Evolutionary conservation across 2,329 filamentous ascomycete species (phyloP).

Genomic region (Monascus ruber): DNA sequence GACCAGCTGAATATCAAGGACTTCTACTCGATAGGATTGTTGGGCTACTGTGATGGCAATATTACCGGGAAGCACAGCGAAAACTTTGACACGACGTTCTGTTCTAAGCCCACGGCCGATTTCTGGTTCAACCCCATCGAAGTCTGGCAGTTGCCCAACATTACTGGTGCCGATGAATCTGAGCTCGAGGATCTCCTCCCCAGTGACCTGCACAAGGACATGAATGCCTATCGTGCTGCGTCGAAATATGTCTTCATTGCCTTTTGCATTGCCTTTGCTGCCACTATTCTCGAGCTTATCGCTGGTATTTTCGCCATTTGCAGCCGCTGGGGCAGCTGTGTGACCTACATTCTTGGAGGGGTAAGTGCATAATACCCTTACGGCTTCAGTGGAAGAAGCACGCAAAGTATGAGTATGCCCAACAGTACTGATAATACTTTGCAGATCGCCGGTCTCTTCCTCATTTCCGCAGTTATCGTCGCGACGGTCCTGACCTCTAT

Average conservation of each 20-base stretch:
- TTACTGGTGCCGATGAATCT: constrained; percentile 27
- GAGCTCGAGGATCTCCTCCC: constrained; percentile 51
- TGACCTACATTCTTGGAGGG: constrained; percentile 65
- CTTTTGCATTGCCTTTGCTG: constrained; percentile 61
- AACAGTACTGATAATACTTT: constrained; percentile 1
- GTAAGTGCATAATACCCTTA: constrained; percentile 34
- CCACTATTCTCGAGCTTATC: constrained; percentile 60
- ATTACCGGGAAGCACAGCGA: constrained; percentile 38
- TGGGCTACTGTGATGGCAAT: constrained; percentile 69
- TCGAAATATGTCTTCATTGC: constrained; percentile 74
- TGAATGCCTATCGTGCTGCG: constrained; percentile 63
- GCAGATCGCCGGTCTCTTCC: constrained; percentile 44
- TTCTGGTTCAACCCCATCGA: constrained; percentile 68
- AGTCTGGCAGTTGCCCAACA: constrained; percentile 47
- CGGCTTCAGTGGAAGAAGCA: too few relatives aligned
- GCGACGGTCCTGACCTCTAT: constrained; percentile 63
- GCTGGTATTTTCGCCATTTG: constrained; percentile 74
- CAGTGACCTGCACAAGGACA: constrained; percentile 50
- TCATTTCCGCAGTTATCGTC: constrained; percentile 56
- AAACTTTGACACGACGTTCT: constrained; percentile 44
- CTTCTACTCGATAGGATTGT: constrained; percentile 71
- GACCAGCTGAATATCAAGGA: constrained; percentile 52
- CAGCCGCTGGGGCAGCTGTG: constrained; percentile 67
- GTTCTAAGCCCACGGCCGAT: constrained; percentile 59
- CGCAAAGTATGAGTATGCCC: background rate